Base-by-base conservation (phyloP, 2,329 filamentous ascomycete genomes). In the Ceratocystiopsis sp. region DNA sequence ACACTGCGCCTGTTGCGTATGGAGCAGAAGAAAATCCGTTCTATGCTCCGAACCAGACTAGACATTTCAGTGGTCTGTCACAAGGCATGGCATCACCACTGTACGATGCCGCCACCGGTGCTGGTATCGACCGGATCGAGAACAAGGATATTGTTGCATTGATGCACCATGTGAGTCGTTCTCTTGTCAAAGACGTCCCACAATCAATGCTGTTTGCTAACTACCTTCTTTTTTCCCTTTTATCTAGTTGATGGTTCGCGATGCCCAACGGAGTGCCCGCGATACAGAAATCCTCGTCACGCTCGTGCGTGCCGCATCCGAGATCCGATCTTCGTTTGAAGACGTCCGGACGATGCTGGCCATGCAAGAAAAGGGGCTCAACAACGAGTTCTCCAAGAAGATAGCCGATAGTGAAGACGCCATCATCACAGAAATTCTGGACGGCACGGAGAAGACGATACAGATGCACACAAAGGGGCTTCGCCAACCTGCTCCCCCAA, bases 251-350 rank as follows among this genome's bases (percentile, higher is more conserved):
- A 96, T 93, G 58, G 91, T 96, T 49, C 81, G 91, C 34, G 91
- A 98, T 63, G 91, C 89, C 36, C 89, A 96, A 62, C 80, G 91
- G 46, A 96, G 91, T 61, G 91, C 91, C 38, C 76, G 91, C 38
- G 91, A 98, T 54, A 96, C 91, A 0, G 91, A 98, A 61, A 95
- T 98, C 44, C 68, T 98, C 16, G 84, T 95, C 39, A 89, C 91
- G 0, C 74, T 98, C 32, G 91, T 98, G 48, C 80, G 89, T 46
- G 87, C 86, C 43, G 89, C 91, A 4, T 80, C 91, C 13, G 91
- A 98, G 61, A 96, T 96, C 87, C 84, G 89, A 50, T 93, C 84
- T 52, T 93, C 85, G 1, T 93, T 96, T 56, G 84, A 93, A 51
- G 87, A 94, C 53, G 83, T 98, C 71, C 95, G 91, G 67, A 82